Evolutionary conservation across 345 rosid genomes (phyloP).

Genomic region (Carallia brachiata): DNA sequence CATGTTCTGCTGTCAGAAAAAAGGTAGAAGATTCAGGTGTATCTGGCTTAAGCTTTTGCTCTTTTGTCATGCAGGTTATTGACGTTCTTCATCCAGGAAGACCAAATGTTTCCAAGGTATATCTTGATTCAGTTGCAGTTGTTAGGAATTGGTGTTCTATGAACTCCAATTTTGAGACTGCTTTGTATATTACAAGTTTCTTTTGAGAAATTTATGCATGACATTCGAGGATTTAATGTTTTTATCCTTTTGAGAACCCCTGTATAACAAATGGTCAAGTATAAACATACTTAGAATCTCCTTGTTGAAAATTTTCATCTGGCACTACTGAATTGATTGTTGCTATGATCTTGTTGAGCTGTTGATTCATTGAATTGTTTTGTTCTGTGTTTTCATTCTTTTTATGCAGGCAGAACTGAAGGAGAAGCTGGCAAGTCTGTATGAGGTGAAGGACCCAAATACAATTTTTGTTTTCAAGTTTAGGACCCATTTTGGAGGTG

Average conservation of each 20-base stretch:
- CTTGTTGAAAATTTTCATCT: no score
- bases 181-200: neutral
- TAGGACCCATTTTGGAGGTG: slow-evolving; percentile 97
- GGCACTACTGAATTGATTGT: no score
- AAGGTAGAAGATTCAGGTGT: neutral
- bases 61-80: slow-evolving; percentile 50
- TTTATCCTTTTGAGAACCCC: no score
- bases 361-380: neutral
- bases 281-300: no score
- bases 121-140: neutral
- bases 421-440: slow-evolving; percentile 79
- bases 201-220: neutral
- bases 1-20: neutral
- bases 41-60: neutral
- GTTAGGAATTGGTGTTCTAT: neutral
- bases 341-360: neutral
- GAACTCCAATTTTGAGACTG: no score
- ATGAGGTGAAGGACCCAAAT: slow-evolving; percentile 87
- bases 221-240: neutral
- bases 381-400: neutral
- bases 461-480: slow-evolving; percentile 94
- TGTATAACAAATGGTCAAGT: no score
- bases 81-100: slow-evolving; percentile 97
- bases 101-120: slow-evolving; percentile 93
- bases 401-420: slow-evolving; percentile 67